phyloP scores from a whole-genome alignment of 345 rosid genomes.

The Citrus maxima region DNA sequence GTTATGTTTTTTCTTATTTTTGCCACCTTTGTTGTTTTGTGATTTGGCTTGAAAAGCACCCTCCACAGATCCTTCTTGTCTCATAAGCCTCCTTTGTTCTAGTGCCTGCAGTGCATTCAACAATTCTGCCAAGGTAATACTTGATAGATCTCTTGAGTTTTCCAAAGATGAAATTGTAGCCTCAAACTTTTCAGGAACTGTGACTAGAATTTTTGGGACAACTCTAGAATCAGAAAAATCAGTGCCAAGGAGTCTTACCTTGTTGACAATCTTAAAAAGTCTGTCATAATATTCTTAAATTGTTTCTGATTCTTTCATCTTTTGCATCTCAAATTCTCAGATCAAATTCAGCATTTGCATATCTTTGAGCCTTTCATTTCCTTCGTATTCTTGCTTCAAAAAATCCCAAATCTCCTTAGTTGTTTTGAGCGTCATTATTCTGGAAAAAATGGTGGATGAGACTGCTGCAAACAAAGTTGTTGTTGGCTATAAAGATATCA shows the following conservation, averaged over 20 bases:
- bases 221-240: conserved; percentile 12
- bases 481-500: too few species aligned
- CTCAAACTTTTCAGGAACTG: conserved; percentile 7
- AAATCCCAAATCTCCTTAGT: background rate
- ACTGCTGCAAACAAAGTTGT: background rate
- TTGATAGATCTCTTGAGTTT: conserved; percentile 9
- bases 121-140: conserved; percentile 7
- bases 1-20: background rate
- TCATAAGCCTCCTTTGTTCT: conserved; percentile 11
- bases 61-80: conserved; percentile 5
- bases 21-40: background rate
- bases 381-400: background rate
- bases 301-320: background rate
- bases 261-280: background rate
- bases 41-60: background rate
- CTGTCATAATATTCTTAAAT: background rate
- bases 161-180: conserved; percentile 5
- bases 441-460: background rate
- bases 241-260: conserved; percentile 1
- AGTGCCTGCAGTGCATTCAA: conserved; percentile 13
- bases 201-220: conserved; percentile 6
- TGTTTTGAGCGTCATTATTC: background rate
- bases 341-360: background rate
- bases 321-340: conserved; percentile 3
- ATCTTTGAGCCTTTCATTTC: background rate